Evolutionary conservation across 2,329 filamentous ascomycete species (phyloP), one percentile per base, ranked within the genome.

Genomic region (Polytolypa hystricis): DNA sequence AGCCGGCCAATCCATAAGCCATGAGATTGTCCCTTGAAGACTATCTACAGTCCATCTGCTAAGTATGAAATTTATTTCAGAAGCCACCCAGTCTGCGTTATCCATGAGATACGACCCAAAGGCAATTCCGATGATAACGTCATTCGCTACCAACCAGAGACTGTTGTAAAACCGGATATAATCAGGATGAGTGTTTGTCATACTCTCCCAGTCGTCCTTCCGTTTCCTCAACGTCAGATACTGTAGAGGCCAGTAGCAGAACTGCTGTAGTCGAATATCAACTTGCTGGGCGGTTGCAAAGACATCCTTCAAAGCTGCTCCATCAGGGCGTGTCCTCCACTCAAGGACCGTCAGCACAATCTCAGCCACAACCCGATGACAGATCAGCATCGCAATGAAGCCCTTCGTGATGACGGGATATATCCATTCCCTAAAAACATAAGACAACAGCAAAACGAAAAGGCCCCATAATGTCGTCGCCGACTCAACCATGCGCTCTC

Each of bases 161-260:
- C 86, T 95, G 58, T 98, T 98, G 65, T 96, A 98, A 61, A 98
- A 98, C 11, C 91, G 81, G 47, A 98, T 98, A 57, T 98, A 98
- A 58, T 98, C 91, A 1, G 89, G 85, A 58, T 98, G 89, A 50
- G 81, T 94, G 32, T 81, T 91, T 0, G 87, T 95, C 38, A 96
- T 82, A 56, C 89, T 96, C 40, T 86, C 84, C 89, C 91, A 96
- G 49, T 93, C 85, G 44, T 80, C 78, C 54, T 93, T 93, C 26
- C 87, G 73, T 53, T 84, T 79, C n/a, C 87, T 80, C 31, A 98
- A 62, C 11, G 86, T 96, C 29, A 89, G 72, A 55, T 96, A 95
- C 57, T 98, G 89, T 61, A 93, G 85, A 2, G 91, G 93, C 87
- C 89, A 96, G 58, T 98, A 98, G 61, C 89, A 96, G 55, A 96